Base-by-base conservation (phyloP, 148 eudicot genomes). In the Fagopyrum tataricum region DNA sequence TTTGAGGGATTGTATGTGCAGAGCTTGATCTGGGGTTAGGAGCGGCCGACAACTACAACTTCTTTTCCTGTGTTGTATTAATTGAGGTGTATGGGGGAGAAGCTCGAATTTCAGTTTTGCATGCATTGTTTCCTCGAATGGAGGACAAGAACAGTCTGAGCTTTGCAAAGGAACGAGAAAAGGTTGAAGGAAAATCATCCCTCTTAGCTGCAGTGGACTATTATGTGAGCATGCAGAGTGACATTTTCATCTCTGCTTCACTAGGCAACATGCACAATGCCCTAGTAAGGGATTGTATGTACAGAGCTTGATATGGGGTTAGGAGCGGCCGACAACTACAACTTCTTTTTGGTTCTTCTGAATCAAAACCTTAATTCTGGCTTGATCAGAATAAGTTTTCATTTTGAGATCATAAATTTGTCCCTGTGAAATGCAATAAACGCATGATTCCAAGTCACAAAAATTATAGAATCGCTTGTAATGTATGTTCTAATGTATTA, bases 211-310 rank as follows among this genome's bases (percentile, higher is more conserved):
- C 98, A 2, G 91, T 95, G 74, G 98, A 95, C 81, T 95, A 95
- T 76, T 86, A 88, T 69, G 96, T 95, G 74, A 91, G 97, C 85
- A 87, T 95, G 91, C 86, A 87, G 66, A 91, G 96, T 43, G 93
- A 95, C 52, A 84, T 95, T 73, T 95, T 95, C 85, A 85, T 95
- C 70, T 95, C 98, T 44, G 98, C 98, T 76, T 95, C 98, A 24
- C 98, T 97, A 40, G 98, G 97, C 64, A 95, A 95, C 76, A 95
- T 95, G 98, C 98, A 95, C 82, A 95, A 95, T 79, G 98, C 98
- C 18, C 81, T 94, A 89, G 98, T 93, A 86, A 75, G 85, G 18
- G 97, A 94, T 79, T 94, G 98, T 84, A 94, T 91, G 98, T 94
- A 97, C 79, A 78, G 74, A 76, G 84, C 85, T 62, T 87, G 79